Percentiles rank a stretch among this genome's conserved stretches.
Conservation (phyloP, 2,329 filamentous ascomycete species). For the Blastomyces parvus region DNA sequence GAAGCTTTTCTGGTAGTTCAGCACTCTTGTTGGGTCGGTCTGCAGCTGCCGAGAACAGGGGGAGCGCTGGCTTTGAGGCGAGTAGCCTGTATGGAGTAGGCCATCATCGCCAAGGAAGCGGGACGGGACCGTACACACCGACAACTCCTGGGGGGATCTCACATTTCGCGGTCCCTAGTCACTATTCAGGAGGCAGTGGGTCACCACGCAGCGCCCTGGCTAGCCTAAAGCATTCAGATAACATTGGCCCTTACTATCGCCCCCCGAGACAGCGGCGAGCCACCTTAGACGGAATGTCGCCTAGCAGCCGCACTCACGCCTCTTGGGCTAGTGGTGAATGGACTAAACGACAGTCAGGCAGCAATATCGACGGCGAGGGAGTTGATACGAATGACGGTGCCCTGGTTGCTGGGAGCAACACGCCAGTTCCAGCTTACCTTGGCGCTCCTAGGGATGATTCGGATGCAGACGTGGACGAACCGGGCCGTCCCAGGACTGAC, state of each 20-base stretch:
- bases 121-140: slow-evolving; percentile 55
- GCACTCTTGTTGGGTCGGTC: slow-evolving; percentile 50
- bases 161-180: slow-evolving; percentile 48
- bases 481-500: slow-evolving; percentile 55
- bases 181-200: slow-evolving; percentile 35
- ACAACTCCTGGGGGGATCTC: slow-evolving; percentile 66
- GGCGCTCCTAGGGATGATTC: slow-evolving; percentile 46
- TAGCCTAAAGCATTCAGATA: slow-evolving; percentile 42
- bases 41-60: slow-evolving; percentile 36
- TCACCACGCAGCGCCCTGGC: slow-evolving; percentile 36
- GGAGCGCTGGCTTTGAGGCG: slow-evolving; percentile 47
- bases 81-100: slow-evolving; percentile 39
- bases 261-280: slow-evolving; percentile 64
- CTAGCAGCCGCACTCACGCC: slow-evolving; percentile 36
- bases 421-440: slow-evolving; percentile 47
- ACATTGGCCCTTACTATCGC: slow-evolving; percentile 75
- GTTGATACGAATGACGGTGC: slow-evolving; percentile 29
- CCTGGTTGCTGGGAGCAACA: slow-evolving; percentile 37
- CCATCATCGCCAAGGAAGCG: slow-evolving; percentile 45
- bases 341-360: slow-evolving; percentile 32
- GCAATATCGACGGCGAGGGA: slow-evolving; percentile 27
- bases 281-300: slow-evolving; percentile 45
- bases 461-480: slow-evolving; percentile 39
- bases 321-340: slow-evolving; percentile 41
- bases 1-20: slow-evolving; percentile 54